Evolutionary conservation across 2,329 filamentous ascomycete species (phyloP), one percentile per base, ranked within the genome.

Genomic region (Botrytis sinoallii): DNA sequence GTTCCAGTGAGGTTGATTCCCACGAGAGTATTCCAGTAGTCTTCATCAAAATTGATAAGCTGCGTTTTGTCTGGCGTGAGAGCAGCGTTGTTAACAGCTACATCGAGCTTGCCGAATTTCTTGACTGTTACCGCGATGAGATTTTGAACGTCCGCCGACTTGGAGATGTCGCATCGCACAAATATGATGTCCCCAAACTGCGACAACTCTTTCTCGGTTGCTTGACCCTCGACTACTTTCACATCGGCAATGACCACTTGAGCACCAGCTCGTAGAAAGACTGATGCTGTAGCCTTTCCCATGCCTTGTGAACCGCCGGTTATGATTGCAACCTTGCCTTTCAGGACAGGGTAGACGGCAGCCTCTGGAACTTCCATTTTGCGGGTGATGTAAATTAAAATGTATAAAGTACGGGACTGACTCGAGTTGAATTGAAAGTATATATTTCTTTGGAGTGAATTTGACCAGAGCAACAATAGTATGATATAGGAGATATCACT

Each of bases 11-110:
- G 61, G 38, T 72, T 67, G 48, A 60, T 67, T 12, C 70, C 44
- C 22, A 72, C 64, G 46, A 72, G 70, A 20, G 35, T 72, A 40
- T 72, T 29, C 70, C 70, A 72, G 48, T 72, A 72, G 29, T 8
- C 18, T 22, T 72, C 61, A 46, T 72, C 70, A 52, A 72, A 72
- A 14, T 72, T 20, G 44, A 67, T 67, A 44, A 72, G 61, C 5
- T 52, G 40, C 32, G 70, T 72, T 8, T 12, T 67, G 38, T 72
- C 70, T 6, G 70, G 70, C 16, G 60, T 72, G 61, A 83, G 0
- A 76, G 79, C 22, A 0, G 88, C 88, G 16, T 88, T 83, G 70
- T 90, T 88, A 14, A 86, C 86, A 35, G 86, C 86, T 7, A 86
- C 86, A 76, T 88, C 85, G 20, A 89, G 83, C 70, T 84, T 84